Percentiles rank a stretch among this genome's conserved stretches.
These are phyloP conservation scores for Phytophthora vignae DNA, from an alignment of 352 stramenopile species.

Conservation along the genomic window DNA sequence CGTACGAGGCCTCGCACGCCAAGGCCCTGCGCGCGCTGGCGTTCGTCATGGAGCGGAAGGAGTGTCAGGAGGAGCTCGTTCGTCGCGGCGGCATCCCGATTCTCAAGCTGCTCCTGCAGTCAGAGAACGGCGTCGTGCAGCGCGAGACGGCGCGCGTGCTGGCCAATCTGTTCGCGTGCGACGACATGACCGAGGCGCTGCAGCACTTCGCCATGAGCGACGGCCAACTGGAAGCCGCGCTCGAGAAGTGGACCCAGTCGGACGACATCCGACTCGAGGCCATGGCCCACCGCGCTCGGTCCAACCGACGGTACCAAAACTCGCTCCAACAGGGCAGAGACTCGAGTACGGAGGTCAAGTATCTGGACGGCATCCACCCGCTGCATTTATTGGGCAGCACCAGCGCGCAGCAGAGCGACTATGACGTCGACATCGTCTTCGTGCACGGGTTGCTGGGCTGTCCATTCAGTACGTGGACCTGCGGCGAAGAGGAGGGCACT, in stretches of 20 bases:
- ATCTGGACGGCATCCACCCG: constrained; percentile 76
- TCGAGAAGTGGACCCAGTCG: constrained; percentile 57
- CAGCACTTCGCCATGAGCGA: constrained; percentile 49
- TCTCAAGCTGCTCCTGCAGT: constrained; percentile 58
- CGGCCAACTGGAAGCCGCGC: constrained; percentile 42
- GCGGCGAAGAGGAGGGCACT: constrained; percentile 61
- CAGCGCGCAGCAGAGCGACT: constrained; percentile 38
- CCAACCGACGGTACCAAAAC: constrained; percentile 66
- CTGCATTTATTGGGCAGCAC: constrained; percentile 56
- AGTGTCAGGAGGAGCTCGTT: constrained; percentile 66
- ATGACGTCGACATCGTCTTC: constrained; percentile 85
- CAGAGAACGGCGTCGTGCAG: constrained; percentile 55
- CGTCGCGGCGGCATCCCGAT: constrained; percentile 62
- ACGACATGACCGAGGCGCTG: constrained; percentile 49
- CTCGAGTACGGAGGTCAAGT: constrained; percentile 49
- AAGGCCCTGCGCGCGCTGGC: constrained; percentile 67
- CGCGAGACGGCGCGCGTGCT: constrained; percentile 68
- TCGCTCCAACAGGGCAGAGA: constrained; percentile 9
- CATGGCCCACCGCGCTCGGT: constrained; percentile 60
- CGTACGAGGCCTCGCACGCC: constrained; percentile 60
- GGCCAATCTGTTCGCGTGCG: constrained; percentile 71
- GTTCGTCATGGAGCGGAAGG: constrained; percentile 59
- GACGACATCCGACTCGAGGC: constrained; percentile 59
- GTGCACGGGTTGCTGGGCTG: constrained; percentile 83
- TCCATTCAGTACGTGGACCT: constrained; percentile 84